Base-by-base conservation (phyloP, 371 early-diverging fungal genomes). In the Apophysomyces elegans region DNA sequence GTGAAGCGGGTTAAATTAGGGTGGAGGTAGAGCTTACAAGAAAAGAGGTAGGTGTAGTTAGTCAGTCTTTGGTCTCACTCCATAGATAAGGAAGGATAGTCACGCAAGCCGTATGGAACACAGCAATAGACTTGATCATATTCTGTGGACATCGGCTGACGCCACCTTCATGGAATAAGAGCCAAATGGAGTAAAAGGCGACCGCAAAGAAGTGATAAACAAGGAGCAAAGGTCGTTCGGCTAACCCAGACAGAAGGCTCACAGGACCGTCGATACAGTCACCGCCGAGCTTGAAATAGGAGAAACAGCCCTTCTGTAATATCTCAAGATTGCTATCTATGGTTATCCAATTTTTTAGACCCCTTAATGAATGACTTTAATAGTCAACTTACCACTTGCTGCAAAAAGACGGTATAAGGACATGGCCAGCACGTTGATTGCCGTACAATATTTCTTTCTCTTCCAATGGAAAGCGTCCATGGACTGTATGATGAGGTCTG, bases 351-450 rank as follows among this genome's bases (percentile, higher is more conserved):
- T 26, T 26, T 1, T 26, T 26, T 3, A 11, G 21, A 21, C 21
- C n/a, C 21, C 54, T 14, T 38, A 13, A 14, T n/a, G 12, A 26
- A 13, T 5, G 14, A 32, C 18, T 21, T 26, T 46, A 43, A 13
- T 7, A 6, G 4, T 14, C n/a, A 50, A 50, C 35, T 63, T 72
- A 72, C 72, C 63, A 57, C 65, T 56, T 13, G 81, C 96, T 1
- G 95, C 87, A 79, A 96, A 96, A 39, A 97, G 77, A 9, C 85
- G 73, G 64, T 97, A 94, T 26, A 97, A 74, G n/a, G 96, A 95
- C 68, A 91, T 87, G 18, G 97, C 95, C 8, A 97, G 79, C 36
- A 95, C 90, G 64, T 97, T 97, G 64, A 97, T 88, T 0, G 91
- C 93, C 1, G 89, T 80, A 62, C 90, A 83, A 37, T 84, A 78